Percentiles rank a stretch among this genome's conserved stretches.
These are phyloP conservation scores for Barnettozyma sucrosica DNA, from an alignment of 805 yeast species.

Conservation along the genomic window DNA sequence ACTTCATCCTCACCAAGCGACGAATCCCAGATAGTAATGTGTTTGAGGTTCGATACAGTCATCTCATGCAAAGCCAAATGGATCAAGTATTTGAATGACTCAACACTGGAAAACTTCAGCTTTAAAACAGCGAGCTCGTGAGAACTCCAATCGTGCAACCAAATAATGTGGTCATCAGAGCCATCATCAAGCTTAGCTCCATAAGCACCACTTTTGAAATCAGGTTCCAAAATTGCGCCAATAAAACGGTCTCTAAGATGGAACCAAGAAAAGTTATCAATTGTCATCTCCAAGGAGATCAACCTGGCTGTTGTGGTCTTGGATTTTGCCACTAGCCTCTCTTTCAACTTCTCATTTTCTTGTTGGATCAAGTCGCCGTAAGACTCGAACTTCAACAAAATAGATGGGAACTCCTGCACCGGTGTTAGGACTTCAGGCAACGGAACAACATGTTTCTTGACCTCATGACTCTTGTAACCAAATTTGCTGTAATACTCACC, in stretches of 20 bases:
- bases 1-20: conserved; percentile 19
- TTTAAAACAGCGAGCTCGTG: conserved; percentile 24
- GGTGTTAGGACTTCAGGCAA: background rate
- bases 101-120: conserved; percentile 13
- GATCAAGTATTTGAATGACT: conserved; percentile 25
- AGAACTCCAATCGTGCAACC: conserved; percentile 40
- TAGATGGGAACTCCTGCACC: conserved; percentile 15
- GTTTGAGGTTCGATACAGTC: conserved; percentile 20
- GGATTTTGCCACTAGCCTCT: conserved; percentile 16
- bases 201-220: conserved; percentile 16
- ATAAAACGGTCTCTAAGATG: conserved; percentile 33
- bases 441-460: conserved; percentile 28
- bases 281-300: conserved; percentile 32
- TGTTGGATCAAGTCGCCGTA: conserved; percentile 27
- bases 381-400: conserved; percentile 26
- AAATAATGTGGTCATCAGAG: conserved; percentile 32
- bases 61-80: conserved; percentile 33
- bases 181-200: conserved; percentile 26
- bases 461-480: conserved; percentile 47
- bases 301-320: conserved; percentile 18
- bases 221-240: conserved; percentile 24
- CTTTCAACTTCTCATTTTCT: conserved; percentile 22
- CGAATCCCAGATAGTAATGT: conserved; percentile 36
- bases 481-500: conserved; percentile 60
- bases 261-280: conserved; percentile 38